These are phyloP conservation scores for Ophiostoma sp. DNA, from an alignment of 2,329 filamentous ascomycete species.

Conservation along the genomic window DNA sequence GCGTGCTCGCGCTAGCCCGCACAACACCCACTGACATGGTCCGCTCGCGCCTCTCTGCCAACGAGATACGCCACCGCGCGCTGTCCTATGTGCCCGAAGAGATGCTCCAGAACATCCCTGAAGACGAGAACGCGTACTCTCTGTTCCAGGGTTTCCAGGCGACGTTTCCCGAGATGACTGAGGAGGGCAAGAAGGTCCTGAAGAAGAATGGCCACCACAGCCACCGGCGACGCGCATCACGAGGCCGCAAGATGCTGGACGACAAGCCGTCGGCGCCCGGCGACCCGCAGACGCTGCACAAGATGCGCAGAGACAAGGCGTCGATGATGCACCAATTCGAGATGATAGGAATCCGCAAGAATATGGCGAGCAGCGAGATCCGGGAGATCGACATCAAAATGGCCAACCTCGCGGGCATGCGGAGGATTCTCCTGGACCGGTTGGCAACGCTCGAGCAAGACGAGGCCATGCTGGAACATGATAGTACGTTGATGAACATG, in stretches of 20 bases:
- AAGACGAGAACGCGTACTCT: slow-evolving; percentile 78
- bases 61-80: slow-evolving; percentile 91
- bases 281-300: slow-evolving; percentile 61
- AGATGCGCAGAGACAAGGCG: slow-evolving; percentile 74
- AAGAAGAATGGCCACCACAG: slow-evolving; percentile 33
- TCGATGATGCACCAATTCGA: slow-evolving; percentile 79
- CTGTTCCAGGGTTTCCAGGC: slow-evolving; percentile 96
- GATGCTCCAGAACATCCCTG: slow-evolving; percentile 80
- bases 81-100: slow-evolving; percentile 85
- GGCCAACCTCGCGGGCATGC: slow-evolving; percentile 85
- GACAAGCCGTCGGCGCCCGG: slow-evolving; percentile 47
- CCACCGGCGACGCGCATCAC: slow-evolving; percentile 64
- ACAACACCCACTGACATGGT: slow-evolving; percentile 92
- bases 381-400: slow-evolving; percentile 96
- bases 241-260: slow-evolving; percentile 71
- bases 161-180: slow-evolving; percentile 65
- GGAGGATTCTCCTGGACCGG: slow-evolving; percentile 82
- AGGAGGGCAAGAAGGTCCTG: slow-evolving; percentile 57
- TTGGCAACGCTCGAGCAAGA: slow-evolving; percentile 84
- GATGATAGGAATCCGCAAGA: slow-evolving; percentile 87
- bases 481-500: slow-evolving; percentile 51
- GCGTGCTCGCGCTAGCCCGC: slow-evolving; percentile 83
- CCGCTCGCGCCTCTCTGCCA: slow-evolving; percentile 80
- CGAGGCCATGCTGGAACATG: slow-evolving; percentile 82
- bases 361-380: slow-evolving; percentile 96